These are phyloP conservation scores for Eutreptiella sp. DNA, from an alignment of 208 protist genomes.

Conservation along the genomic window DNA sequence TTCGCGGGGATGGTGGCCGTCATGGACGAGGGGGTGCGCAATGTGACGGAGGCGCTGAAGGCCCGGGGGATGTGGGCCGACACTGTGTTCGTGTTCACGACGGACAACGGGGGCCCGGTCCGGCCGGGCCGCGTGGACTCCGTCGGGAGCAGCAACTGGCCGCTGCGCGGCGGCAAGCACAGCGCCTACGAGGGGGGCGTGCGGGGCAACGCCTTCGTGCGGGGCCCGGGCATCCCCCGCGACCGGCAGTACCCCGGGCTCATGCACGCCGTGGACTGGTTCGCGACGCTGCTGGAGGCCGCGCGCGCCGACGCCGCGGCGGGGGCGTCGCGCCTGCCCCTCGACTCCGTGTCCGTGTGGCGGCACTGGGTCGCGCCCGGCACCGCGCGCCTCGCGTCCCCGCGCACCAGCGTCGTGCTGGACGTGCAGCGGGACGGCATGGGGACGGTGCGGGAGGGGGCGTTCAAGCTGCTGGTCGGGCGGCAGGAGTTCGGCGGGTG, in stretches of 20 bases:
- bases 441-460: no score
- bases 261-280: constrained; percentile 21
- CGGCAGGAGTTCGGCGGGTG: no score
- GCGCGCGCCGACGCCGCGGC: no score
- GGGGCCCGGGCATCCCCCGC: neutral
- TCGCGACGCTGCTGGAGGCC: neutral
- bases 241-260: neutral
- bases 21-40: constrained; percentile 11
- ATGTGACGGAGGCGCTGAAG: constrained; percentile 14
- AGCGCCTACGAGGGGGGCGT: constrained; percentile 10
- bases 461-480: no score
- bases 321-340: no score
- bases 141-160: constrained; percentile 15
- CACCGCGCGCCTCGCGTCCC: no score
- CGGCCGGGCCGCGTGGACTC: constrained; percentile 7
- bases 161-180: constrained; percentile 8
- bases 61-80: constrained; percentile 8
- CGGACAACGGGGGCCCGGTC: constrained; percentile 17
- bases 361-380: no score
- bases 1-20: constrained; percentile 15
- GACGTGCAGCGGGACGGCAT: no score
- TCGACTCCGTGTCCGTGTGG: no score
- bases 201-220: neutral
- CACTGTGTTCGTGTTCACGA: constrained; percentile 12
- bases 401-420: no score